A percentile compares a stretch with the other conserved stretches of the same genome.
These are phyloP conservation scores for Penstemon newberryi DNA, from an alignment of 257 asterid genomes.

Conservation along the genomic window DNA sequence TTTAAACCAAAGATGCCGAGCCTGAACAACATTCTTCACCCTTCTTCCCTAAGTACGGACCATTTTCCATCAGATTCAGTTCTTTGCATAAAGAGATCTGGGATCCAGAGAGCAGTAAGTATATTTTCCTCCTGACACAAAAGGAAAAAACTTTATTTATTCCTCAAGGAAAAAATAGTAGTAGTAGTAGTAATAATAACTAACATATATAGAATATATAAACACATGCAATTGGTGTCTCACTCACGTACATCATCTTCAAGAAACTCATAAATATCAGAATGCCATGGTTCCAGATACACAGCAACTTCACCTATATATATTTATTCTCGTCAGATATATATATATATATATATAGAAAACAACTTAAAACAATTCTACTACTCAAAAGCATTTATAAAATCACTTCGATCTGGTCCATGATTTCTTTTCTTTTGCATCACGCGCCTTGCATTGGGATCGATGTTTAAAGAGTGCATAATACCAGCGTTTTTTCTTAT, in stretches of 20 bases:
- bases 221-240: no score
- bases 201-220: no score
- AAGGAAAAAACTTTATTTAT: neutral
- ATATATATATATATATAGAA: neutral
- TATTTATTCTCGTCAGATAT: conserved; percentile 19
- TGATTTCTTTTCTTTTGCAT: no score
- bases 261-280: conserved; percentile 80
- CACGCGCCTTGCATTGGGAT: no score
- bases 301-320: conserved; percentile 89
- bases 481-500: no score
- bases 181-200: no score
- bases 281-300: conserved; percentile 99
- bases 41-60: conserved; percentile 63
- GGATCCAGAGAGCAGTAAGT: conserved; percentile 91
- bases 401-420: no score
- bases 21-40: conserved; percentile 62
- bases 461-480: no score
- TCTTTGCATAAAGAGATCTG: conserved; percentile 92
- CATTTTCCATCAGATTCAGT: conserved; percentile 67
- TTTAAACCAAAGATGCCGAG: conserved; percentile 58
- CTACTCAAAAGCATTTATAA: neutral
- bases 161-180: no score
- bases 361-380: conserved; percentile 11
- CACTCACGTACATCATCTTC: conserved; percentile 30
- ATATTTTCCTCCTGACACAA: conserved; percentile 79